Conservation (phyloP, 106 monocot species). For the Chionographis japonica region DNA sequence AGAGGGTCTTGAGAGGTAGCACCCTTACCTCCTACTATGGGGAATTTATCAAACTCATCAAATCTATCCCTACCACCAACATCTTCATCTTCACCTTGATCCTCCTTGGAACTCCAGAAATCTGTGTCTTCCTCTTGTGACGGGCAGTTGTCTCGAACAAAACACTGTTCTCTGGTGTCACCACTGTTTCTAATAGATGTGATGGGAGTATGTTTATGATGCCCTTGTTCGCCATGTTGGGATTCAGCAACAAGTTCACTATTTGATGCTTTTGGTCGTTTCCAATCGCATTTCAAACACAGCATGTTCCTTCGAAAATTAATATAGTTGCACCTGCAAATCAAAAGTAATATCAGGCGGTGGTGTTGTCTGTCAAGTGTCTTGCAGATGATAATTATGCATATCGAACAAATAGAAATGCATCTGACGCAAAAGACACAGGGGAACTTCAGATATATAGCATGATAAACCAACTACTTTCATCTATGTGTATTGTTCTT, state of each 20-base stretch:
- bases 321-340: slow-evolving; percentile 72
- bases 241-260: slow-evolving; percentile 8
- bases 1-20: slow-evolving; percentile 31
- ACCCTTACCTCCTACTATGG: slow-evolving; percentile 54
- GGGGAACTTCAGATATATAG: no score
- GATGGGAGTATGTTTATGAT: slow-evolving; percentile 5
- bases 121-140: slow-evolving; percentile 12
- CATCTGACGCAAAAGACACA: no score
- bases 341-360: neutral
- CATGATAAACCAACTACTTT: no score
- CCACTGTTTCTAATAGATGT: slow-evolving; percentile 28
- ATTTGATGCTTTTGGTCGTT: slow-evolving; percentile 52
- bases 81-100: neutral
- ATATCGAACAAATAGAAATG: no score
- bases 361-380: no score
- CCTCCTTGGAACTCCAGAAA: slow-evolving; percentile 29
- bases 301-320: slow-evolving; percentile 69
- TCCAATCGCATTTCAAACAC: slow-evolving; percentile 91
- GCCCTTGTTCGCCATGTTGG: neutral
- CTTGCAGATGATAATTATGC: no score
- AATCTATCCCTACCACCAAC: neutral
- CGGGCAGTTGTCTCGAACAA: slow-evolving; percentile 2
- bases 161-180: neutral
- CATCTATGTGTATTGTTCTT: no score
- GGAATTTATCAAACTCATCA: slow-evolving; percentile 35